Conservation (phyloP, 192 early-diverging fungal species). For the Spizellomyces sp. region DNA sequence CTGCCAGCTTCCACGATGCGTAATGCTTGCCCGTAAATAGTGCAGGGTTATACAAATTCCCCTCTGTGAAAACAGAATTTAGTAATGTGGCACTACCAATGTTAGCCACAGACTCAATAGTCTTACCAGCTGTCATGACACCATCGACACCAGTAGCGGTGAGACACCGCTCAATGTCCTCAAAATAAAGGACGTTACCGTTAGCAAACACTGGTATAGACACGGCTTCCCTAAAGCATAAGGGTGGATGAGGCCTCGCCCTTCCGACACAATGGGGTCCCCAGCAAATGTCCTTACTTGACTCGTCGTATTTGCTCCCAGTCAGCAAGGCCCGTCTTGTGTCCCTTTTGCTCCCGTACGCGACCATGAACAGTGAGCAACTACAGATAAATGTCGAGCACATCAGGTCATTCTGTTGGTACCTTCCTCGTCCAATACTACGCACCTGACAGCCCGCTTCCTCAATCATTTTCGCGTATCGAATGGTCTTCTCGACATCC, state of each 20-base stretch:
- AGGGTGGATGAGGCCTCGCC: neutral
- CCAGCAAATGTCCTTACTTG: constrained; percentile 39
- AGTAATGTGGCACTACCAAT: neutral
- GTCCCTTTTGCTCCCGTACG: constrained; percentile 93
- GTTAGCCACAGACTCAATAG: constrained; percentile 9
- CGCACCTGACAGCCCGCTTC: constrained; percentile 76
- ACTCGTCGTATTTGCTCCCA: constrained; percentile 91
- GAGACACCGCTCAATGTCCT: constrained; percentile 85
- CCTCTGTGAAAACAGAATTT: constrained; percentile 34
- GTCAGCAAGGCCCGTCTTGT: constrained; percentile 93
- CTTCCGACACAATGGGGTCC: neutral
- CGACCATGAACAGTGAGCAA: constrained; percentile 95
- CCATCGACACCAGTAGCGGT: constrained; percentile 87
- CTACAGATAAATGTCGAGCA: constrained; percentile 12
- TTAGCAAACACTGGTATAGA: constrained; percentile 94
- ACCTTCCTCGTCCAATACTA: no score
- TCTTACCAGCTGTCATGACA: constrained; percentile 81
- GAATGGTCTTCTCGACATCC: constrained; percentile 86
- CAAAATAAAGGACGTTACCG: constrained; percentile 93
- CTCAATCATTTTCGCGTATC: constrained; percentile 96
- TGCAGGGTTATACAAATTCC: constrained; percentile 77
- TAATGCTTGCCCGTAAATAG: constrained; percentile 73
- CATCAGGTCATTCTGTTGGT: no score
- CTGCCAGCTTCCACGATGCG: constrained; percentile 75
- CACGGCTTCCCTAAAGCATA: constrained; percentile 60